Conservation (phyloP, 1,284 basidiomycete genomes). For the Quambalaria eucalypti region DNA sequence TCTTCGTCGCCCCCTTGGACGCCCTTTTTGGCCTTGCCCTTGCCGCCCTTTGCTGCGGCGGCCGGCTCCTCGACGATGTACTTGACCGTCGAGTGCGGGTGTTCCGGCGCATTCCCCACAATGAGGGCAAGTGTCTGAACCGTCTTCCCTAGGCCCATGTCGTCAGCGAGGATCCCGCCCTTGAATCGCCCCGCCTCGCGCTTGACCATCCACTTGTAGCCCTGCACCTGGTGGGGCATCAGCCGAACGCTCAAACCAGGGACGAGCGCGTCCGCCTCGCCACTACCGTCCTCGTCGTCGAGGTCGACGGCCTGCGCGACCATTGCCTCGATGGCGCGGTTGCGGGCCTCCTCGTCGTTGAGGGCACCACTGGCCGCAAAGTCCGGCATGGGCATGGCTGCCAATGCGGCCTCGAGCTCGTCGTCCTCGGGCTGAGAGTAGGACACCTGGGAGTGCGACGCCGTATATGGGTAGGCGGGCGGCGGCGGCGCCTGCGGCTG, state of each 20-base stretch:
- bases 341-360: too few relatives aligned
- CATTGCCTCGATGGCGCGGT: too few relatives aligned
- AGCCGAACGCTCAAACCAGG: slow-evolving; percentile 56
- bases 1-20: not conserved
- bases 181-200: slow-evolving; percentile 63
- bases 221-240: slow-evolving; percentile 76
- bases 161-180: slow-evolving; percentile 89
- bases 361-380: too few relatives aligned
- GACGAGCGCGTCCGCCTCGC: slow-evolving; percentile 4
- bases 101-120: slow-evolving; percentile 45
- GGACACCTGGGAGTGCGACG: too few relatives aligned
- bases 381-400: too few relatives aligned
- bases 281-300: too few relatives aligned
- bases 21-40: slow-evolving; percentile 2
- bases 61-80: not conserved
- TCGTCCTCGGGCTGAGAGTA: too few relatives aligned
- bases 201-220: slow-evolving; percentile 76
- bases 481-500: too few relatives aligned
- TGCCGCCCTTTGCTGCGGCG: too few relatives aligned
- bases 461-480: too few relatives aligned
- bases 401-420: too few relatives aligned
- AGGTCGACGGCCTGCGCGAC: too few relatives aligned
- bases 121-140: slow-evolving; percentile 82
- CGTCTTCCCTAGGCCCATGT: slow-evolving; percentile 64
- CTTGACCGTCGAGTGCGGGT: slow-evolving; percentile 1